phyloP scores from a whole-genome alignment of 495 filamentous ascomycete species.

The Penicillium odoratum region DNA sequence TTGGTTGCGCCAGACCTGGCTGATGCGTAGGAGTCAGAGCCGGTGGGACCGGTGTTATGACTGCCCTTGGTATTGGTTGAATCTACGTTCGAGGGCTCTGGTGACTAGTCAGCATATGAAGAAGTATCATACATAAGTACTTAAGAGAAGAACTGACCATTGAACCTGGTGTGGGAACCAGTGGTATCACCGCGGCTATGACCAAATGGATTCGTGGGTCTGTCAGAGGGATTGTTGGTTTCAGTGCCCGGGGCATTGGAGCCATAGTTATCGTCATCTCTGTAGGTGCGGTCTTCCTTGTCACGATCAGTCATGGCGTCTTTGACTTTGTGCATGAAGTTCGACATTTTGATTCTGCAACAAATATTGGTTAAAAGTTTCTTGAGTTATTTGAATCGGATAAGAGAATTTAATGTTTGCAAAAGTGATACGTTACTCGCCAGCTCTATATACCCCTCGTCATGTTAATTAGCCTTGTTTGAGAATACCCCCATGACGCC shows the following conservation, averaged over 20 bases:
- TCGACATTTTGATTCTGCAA: constrained; percentile 50
- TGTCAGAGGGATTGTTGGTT: not conserved
- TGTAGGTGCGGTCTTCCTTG: constrained; percentile 7
- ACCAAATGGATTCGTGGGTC: not conserved
- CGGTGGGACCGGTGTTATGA: not conserved
- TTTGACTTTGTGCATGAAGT: constrained; percentile 68
- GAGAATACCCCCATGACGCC: not conserved
- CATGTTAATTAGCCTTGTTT: not conserved
- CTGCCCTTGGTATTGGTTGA: not conserved
- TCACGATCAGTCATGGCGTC: constrained; percentile 49
- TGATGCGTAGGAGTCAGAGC: constrained; percentile 1
- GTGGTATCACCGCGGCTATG: not conserved
- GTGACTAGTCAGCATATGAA: too few species aligned
- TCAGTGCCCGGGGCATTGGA: not conserved
- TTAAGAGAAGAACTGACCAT: not conserved
- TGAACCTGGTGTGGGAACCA: not conserved
- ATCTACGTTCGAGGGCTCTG: not conserved
- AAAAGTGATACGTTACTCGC: not conserved
- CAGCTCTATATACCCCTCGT: not conserved
- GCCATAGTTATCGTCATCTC: not conserved
- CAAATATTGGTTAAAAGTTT: not conserved
- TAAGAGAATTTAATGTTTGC: not conserved
- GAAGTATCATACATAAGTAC: too few species aligned
- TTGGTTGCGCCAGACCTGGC: constrained; percentile 25
- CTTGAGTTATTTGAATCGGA: not conserved